Base-by-base conservation (phyloP, 371 early-diverging fungal species). In the Mortierella sp. region DNA sequence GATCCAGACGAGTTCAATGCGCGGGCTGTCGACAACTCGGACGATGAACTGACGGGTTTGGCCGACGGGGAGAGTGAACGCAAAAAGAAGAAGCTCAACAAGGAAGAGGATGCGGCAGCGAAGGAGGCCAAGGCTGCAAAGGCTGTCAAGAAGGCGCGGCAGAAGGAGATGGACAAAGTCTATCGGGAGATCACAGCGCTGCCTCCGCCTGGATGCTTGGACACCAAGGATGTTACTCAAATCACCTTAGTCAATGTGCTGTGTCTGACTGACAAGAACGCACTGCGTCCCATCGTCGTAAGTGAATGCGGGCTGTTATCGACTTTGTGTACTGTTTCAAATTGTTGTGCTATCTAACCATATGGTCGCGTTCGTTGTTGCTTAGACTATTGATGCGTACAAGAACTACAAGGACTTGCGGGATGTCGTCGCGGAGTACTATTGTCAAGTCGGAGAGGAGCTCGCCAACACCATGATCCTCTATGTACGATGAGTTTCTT, bases 1-100 rank as follows among this genome's bases (percentile, higher is more conserved):
- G 87, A 89, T 24, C 86, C 87, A 7, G 83, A 81, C 37, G 89
- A 88, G 7, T 88, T 89, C 66, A 44, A 87, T 29, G 90, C 89
- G n/a, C 80, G 78, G 40, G 76, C 87, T 0, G 66, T 88, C 52
- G 87, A 88, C 2, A 26, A 40, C 34, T 58, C 61, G 40, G 68
- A 64, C 43, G 43, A 53, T 9, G 72, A 71, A 40, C 19, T 26
- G 9, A 58, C 47, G 41, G 63, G 26, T 22, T 37, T 37, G 50
- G 37, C 10, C 13, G n/a, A 48, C 31, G 61, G 44, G 11, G 48
- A 40, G 8, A 43, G 37, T 24, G 66, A 70, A 2, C 64, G 64
- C 45, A 80, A 76, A 63, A 73, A 47, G 67, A 73, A 41, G 24
- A 66, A 55, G 45, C 40, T 66, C 22, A 52, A 47, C 45, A 47